Percentiles rank a stretch among this genome's conserved stretches.
Conservation (phyloP, 2,329 filamentous ascomycete genomes). For the Aspergillus pseudonomiae region DNA sequence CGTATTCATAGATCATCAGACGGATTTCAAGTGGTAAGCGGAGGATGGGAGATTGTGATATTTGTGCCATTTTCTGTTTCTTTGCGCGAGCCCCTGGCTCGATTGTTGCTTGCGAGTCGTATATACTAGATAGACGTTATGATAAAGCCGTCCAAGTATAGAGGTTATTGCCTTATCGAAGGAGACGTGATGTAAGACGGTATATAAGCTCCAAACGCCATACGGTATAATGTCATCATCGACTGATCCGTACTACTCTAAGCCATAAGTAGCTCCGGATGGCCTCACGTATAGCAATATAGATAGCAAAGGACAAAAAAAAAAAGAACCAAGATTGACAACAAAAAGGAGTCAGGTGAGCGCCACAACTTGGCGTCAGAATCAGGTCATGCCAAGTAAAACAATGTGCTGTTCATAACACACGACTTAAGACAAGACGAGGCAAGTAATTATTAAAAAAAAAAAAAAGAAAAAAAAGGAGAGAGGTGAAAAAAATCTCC, state of each 20-base stretch:
- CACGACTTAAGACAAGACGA: not conserved
- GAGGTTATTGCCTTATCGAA: not conserved
- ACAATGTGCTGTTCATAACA: constrained; percentile 4
- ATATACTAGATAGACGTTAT: not conserved
- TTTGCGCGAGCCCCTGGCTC: not conserved
- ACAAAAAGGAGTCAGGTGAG: constrained; percentile 6
- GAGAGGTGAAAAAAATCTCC: constrained; percentile 4
- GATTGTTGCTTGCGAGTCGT: not conserved
- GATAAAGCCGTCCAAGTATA: not conserved
- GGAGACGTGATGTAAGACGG: not conserved
- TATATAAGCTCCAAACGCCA: not conserved
- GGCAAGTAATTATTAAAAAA: not conserved
- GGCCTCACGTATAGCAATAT: not conserved
- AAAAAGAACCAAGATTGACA: not conserved
- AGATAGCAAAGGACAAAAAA: not conserved
- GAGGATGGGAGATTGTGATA: constrained; percentile 23
- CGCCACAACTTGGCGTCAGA: not conserved
- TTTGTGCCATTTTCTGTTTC: not conserved
- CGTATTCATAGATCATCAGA: constrained; percentile 39
- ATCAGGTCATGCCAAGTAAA: constrained; percentile 9
- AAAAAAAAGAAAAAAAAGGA: not conserved
- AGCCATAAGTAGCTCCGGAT: not conserved
- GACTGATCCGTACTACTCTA: not conserved
- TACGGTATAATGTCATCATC: constrained; percentile 7
- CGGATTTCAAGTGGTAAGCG: constrained; percentile 35